Evolutionary conservation across 2,329 filamentous ascomycete genomes (phyloP), one percentile per base, ranked within the genome.

Genomic region (Cryphonectria carpinicola): DNA sequence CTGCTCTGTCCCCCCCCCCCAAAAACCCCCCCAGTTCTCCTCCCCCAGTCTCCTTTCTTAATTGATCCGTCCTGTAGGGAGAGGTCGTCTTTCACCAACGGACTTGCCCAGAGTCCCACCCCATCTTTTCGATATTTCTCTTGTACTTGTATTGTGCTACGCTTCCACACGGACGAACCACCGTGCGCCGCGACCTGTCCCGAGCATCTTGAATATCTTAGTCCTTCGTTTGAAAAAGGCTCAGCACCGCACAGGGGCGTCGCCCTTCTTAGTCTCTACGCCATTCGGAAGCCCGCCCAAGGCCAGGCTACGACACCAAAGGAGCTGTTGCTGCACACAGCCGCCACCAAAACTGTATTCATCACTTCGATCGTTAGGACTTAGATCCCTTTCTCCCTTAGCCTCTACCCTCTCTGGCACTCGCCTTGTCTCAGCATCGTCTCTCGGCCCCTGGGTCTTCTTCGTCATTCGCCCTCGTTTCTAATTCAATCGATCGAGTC

Each of bases 61-160:
- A 63, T 61, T 41, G 13, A 46, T 25, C 46, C 56, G 41, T 52
- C 41, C 58, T 56, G 56, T 58, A 41, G 46, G 41, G 56, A 43
- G 28, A 43, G 28, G n/a, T 62, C 58, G 62, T 66, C n/a, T 65
- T 71, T 43, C 46, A 37, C 67, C 61, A 22, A 65, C 46, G 67
- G 67, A 65, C 67, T 66, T 32, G 60, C 19, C 62, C 17, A 28
- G 32, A 46, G 70, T 64, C 58, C 67, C 63, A 22, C 58, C 56
- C 70, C 54, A 69, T 69, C 63, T 54, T 66, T 69, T 58, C 43
- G 60, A 62, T 28, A 61, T 41, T 37, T 60, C 69, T 63, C 46
- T 62, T 54, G 52, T 71, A 46, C 66, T 65, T 68, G 60, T 70
- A 64, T 64, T 69, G 66, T 71, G 66, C 70, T 58, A 62, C 68